These are phyloP conservation scores for Salix arbutifolia DNA, from an alignment of 345 rosid species.

Conservation along the genomic window DNA sequence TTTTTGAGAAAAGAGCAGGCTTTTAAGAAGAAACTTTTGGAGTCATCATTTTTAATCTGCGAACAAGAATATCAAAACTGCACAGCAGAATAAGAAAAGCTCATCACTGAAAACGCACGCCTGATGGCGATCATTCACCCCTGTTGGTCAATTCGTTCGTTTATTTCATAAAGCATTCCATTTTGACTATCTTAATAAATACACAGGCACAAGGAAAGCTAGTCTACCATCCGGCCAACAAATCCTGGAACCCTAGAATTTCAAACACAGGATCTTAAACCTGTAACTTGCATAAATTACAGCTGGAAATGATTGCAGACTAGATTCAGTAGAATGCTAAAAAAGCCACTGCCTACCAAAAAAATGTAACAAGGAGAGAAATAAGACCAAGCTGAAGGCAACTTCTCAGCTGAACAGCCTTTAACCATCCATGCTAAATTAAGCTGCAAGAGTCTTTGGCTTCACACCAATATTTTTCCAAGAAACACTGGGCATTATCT, in stretches of 20 bases:
- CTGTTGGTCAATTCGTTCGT: too few species aligned
- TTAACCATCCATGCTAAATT: constrained; percentile 7
- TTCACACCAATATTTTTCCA: constrained; percentile 87
- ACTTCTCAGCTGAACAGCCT: neutral
- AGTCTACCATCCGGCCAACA: neutral
- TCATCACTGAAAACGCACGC: too few species aligned
- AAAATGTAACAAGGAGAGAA: neutral
- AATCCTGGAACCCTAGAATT: neutral
- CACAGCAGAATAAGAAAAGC: too few species aligned
- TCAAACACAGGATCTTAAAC: neutral
- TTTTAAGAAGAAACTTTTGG: too few species aligned
- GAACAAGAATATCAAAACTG: too few species aligned
- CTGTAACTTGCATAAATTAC: neutral
- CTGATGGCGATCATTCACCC: too few species aligned
- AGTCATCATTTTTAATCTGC: too few species aligned
- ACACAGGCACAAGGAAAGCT: neutral
- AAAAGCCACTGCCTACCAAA: neutral
- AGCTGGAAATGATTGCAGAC: neutral
- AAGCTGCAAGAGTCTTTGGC: constrained; percentile 62
- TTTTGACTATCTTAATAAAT: neutral
- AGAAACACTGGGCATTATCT: constrained; percentile 92
- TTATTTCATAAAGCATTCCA: neutral
- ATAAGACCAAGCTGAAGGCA: neutral
- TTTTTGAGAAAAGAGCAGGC: too few species aligned
- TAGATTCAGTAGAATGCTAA: neutral